A percentile compares a stretch with the other conserved stretches of the same genome.
Evolutionary conservation across 2,329 filamentous ascomycete species (phyloP).

Genomic region (Rosellinia necatrix): DNA sequence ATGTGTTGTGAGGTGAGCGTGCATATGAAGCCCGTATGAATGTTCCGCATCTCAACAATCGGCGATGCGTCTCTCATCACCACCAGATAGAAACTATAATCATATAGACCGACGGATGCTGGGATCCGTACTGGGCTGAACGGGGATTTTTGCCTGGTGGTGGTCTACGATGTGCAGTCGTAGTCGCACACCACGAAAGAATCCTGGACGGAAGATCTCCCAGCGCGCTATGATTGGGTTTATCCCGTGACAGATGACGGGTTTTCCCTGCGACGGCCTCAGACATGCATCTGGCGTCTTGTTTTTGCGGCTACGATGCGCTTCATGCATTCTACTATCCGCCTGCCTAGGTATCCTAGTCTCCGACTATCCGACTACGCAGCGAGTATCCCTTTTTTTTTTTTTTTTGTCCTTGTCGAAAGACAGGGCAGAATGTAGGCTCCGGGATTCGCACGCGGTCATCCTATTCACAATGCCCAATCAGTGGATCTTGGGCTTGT

Average conservation of each 20-base stretch:
- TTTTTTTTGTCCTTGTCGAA: too few relatives aligned
- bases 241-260: conserved; percentile 32
- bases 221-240: conserved; percentile 23
- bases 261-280: conserved; percentile 34
- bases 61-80: conserved; percentile 7
- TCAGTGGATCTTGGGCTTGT: neutral
- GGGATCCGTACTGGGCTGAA: conserved; percentile 26
- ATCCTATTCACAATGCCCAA: conserved; percentile 3
- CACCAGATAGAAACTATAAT: conserved; percentile 3
- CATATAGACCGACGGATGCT: conserved; percentile 9
- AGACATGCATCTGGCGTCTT: conserved; percentile 17
- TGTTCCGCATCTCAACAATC: conserved; percentile 4
- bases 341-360: too few relatives aligned
- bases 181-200: conserved; percentile 14
- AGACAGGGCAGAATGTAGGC: conserved; percentile 5
- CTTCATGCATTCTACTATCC: conserved; percentile 18
- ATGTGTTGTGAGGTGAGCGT: conserved; percentile 12
- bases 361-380: conserved; percentile 7
- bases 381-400: conserved; percentile 1
- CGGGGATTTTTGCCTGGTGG: conserved; percentile 7
- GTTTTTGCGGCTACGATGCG: conserved; percentile 22
- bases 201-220: conserved; percentile 6
- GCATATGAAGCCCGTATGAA: conserved; percentile 6
- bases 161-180: conserved; percentile 10
- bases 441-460: conserved; percentile 5